Evolutionary conservation across 257 asterid species (phyloP).

Genomic region (Nicotiana attenuata): DNA sequence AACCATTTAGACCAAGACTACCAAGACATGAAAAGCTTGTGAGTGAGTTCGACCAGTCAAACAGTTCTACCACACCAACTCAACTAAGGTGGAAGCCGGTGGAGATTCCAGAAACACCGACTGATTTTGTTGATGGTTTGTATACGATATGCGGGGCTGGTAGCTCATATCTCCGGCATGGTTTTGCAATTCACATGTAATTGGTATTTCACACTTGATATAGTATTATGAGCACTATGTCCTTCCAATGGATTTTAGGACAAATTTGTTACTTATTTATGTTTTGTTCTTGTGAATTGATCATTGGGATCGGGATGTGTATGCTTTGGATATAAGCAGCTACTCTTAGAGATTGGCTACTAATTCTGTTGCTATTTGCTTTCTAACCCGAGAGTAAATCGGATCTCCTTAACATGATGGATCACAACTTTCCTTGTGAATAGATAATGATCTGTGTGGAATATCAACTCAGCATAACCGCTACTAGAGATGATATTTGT

Average conservation of each 20-base stretch:
- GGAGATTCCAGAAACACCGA: constrained; percentile 57
- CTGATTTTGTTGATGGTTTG: constrained; percentile 81
- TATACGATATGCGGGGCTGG: constrained; percentile 95
- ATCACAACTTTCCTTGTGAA: background rate
- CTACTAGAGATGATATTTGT: background rate
- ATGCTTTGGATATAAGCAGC: background rate
- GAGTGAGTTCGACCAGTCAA: constrained; percentile 71
- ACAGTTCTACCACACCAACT: constrained; percentile 84
- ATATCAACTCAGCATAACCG: background rate
- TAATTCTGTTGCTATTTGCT: background rate
- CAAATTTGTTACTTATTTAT: background rate
- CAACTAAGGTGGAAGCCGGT: constrained; percentile 90
- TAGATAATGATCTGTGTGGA: background rate
- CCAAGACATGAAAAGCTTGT: constrained; percentile 76
- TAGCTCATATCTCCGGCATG: constrained; percentile 92
- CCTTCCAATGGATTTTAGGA: too few species aligned
- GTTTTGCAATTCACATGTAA: constrained; percentile 97
- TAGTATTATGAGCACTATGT: background rate
- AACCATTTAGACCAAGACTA: constrained; percentile 74
- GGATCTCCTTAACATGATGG: background rate
- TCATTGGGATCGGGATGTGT: background rate
- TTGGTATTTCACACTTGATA: constrained; percentile 7
- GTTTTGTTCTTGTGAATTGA: background rate
- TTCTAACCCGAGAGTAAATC: background rate
- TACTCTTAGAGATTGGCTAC: background rate